Base-by-base conservation (phyloP, 2,329 filamentous ascomycete species). In the Neopestalotiopsis rosae region DNA sequence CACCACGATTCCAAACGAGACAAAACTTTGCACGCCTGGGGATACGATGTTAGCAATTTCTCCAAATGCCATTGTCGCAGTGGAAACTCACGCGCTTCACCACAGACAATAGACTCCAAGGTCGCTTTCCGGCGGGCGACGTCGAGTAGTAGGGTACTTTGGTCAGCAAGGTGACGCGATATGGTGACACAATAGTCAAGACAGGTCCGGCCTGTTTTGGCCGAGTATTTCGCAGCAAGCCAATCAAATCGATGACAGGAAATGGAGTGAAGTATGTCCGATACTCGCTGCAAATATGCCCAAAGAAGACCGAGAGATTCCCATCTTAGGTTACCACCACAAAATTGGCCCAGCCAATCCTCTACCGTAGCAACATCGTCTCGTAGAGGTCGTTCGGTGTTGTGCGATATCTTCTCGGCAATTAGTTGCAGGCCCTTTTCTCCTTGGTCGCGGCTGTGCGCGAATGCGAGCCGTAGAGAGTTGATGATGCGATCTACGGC, bases 71-170 rank as follows among this genome's bases (percentile, higher is more conserved):
- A 2, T 34, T n/a, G 28, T 12, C 9, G 24, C 6, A 12, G 3
- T 9, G 20, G 6, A 12, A 61, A 78, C 80, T 75, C 72, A 81
- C 81, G 79, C 0, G 81, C 80, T 63, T 84, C 83, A 13, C 83
- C 83, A 1, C 74, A 74, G 9, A 82, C 72, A 0, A 83, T 72
- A 0, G 82, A 83, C 34, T 82, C 78, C 1, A 81, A 70, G 1
- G 80, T 78, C 4, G 71, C 66, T 7, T 79, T 75, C n/a, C 80
- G 77, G n/a, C 75, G 72, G 13, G 77, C 74, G 0, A 85, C 74
- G 30, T 78, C 77, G 1, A 84, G 75, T 71, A 84, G 74, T 1
- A 82, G 69, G 4, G 79, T 77, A n/a, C 84, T 85, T 10, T 52
- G 32, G 5, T 49, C 61, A 42, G 65, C 34, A 10, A 67, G 49